A percentile compares a stretch with the other conserved stretches of the same genome.
Conservation (phyloP, 2,329 filamentous ascomycete species). For the Aspergillus sojae region DNA sequence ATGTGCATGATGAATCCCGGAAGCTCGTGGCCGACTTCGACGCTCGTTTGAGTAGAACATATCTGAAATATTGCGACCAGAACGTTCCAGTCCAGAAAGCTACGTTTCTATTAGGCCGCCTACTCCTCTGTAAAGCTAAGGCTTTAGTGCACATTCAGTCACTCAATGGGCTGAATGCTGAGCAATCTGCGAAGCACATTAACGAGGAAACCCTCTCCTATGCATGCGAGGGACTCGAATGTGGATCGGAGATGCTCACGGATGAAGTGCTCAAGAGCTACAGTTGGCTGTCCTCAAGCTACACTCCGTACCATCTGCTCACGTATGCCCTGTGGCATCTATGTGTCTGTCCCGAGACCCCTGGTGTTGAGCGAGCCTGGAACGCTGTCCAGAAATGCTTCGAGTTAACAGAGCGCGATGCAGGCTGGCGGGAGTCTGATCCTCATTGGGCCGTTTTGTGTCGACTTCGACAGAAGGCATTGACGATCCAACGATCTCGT, state of each 20-base stretch:
- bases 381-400: constrained; percentile 17
- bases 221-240: constrained; percentile 40
- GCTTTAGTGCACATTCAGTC: constrained; percentile 16
- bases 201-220: constrained; percentile 33
- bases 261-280: constrained; percentile 45
- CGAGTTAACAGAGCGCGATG: constrained; percentile 18
- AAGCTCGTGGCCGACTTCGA: constrained; percentile 49
- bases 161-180: background rate
- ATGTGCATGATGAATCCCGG: constrained; percentile 15
- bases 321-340: constrained; percentile 51
- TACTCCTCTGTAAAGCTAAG: constrained; percentile 25
- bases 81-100: constrained; percentile 50
- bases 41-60: constrained; percentile 51
- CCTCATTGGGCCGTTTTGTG: constrained; percentile 27
- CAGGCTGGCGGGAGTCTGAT: constrained; percentile 24
- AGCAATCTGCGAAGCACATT: constrained; percentile 22
- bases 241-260: constrained; percentile 28
- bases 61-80: constrained; percentile 56
- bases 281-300: constrained; percentile 44
- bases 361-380: constrained; percentile 39
- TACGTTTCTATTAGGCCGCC: constrained; percentile 29
- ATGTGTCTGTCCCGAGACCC: constrained; percentile 41
- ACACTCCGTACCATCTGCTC: constrained; percentile 48
- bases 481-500: constrained; percentile 10
- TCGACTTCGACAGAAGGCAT: constrained; percentile 23